These are phyloP conservation scores for Gossypium aridum DNA, from an alignment of 441 rosid genomes.

Conservation along the genomic window DNA sequence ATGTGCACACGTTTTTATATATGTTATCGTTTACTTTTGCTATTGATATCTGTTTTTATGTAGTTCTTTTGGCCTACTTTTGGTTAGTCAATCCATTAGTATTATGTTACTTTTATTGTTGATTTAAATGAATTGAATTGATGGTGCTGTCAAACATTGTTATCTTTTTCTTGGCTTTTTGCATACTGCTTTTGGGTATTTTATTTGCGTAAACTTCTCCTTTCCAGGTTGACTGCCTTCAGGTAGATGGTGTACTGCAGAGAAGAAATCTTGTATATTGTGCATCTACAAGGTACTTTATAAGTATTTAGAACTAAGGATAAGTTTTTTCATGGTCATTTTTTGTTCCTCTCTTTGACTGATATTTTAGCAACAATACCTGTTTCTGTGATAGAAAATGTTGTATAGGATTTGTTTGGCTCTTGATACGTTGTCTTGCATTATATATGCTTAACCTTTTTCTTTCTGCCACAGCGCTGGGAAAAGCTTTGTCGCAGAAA, in stretches of 20 bases:
- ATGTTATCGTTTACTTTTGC: neutral
- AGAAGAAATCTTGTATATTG: constrained; percentile 90
- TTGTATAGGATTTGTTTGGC: neutral
- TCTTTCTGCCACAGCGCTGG: constrained; percentile 70
- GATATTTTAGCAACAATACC: constrained; percentile 1
- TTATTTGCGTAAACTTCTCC: constrained; percentile 11
- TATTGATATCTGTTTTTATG: neutral
- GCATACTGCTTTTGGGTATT: neutral
- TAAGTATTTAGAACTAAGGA: constrained; percentile 8
- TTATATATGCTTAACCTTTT: constrained; percentile 20
- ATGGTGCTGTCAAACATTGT: neutral
- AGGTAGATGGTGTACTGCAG: constrained; percentile 91
- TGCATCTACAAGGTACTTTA: constrained; percentile 91
- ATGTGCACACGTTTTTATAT: neutral
- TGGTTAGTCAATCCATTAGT: neutral
- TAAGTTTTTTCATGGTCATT: constrained; percentile 6
- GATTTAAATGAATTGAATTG: neutral
- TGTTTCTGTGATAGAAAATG: neutral
- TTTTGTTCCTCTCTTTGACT: constrained; percentile 12
- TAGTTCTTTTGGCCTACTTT: neutral
- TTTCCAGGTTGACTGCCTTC: constrained; percentile 92
- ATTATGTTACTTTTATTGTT: neutral
- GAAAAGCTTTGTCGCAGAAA: constrained; percentile 98
- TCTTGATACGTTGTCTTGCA: neutral
- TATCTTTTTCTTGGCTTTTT: neutral